A percentile compares a stretch with the other conserved stretches of the same genome.
Conservation (phyloP, 2,329 filamentous ascomycete genomes). For the Aspergillus carbonarius region DNA sequence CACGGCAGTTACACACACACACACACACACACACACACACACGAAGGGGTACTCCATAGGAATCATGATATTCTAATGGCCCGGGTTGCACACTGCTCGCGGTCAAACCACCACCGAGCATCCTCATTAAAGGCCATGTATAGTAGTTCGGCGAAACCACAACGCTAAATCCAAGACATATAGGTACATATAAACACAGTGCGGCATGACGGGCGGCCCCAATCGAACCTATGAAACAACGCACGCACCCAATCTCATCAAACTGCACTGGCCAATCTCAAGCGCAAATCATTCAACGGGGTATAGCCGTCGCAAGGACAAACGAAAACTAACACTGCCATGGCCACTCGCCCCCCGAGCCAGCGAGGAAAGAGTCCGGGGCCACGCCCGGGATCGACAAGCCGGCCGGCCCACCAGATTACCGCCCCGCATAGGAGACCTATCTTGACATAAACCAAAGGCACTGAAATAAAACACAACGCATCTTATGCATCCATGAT, state of each 20-base stretch:
- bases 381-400: slow-evolving; percentile 8
- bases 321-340: slow-evolving; percentile 10
- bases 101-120: not conserved
- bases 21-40: not conserved
- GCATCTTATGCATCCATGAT: not conserved
- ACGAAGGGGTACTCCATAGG: not conserved
- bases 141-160: not conserved
- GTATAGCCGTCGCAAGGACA: slow-evolving; percentile 19
- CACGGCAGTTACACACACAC: not conserved
- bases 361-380: slow-evolving; percentile 17
- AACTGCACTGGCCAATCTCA: slow-evolving; percentile 8
- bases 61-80: not conserved
- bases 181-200: slow-evolving; percentile 13
- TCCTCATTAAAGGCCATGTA: slow-evolving; percentile 14
- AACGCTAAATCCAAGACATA: slow-evolving; percentile 17
- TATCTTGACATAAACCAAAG: not conserved
- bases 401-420: slow-evolving; percentile 11
- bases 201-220: slow-evolving; percentile 3
- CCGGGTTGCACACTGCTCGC: not conserved
- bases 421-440: slow-evolving; percentile 6
- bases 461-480: slow-evolving; percentile 1
- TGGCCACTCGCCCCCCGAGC: slow-evolving; percentile 16
- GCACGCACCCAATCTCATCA: slow-evolving; percentile 5
- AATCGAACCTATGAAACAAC: slow-evolving; percentile 5
- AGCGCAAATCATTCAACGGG: slow-evolving; percentile 19